A percentile compares a stretch with the other conserved stretches of the same genome.
Evolutionary conservation across 2,329 filamentous ascomycete genomes (phyloP).

Genomic region (Ascochyta fabae): DNA sequence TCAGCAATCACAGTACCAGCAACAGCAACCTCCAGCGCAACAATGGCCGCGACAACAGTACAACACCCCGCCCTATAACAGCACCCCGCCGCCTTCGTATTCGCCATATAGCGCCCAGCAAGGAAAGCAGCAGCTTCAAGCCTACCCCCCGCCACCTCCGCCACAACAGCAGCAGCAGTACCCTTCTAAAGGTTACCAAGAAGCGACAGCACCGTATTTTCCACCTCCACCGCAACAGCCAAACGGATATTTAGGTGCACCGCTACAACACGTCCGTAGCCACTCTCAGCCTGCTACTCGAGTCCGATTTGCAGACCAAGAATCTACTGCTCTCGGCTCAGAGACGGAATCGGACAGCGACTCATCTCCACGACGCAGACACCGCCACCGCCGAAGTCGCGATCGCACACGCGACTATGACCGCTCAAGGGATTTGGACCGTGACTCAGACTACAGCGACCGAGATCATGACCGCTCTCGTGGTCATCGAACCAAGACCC

Average conservation of each 20-base stretch:
- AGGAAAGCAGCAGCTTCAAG: conserved; percentile 29
- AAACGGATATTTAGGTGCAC: conserved; percentile 35
- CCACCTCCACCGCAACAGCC: conserved; percentile 19
- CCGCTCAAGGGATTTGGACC: conserved; percentile 23
- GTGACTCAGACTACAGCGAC: conserved; percentile 17
- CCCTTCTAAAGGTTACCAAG: conserved; percentile 12
- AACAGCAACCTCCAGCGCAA: conserved; percentile 21
- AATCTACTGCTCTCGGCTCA: conserved; percentile 23
- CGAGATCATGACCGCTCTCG: conserved; percentile 11
- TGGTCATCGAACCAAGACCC: conserved; percentile 16
- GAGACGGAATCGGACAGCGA: conserved; percentile 29
- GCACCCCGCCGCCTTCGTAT: conserved; percentile 27
- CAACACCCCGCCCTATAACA: conserved; percentile 18
- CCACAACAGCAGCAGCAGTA: conserved; percentile 19
- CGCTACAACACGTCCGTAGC: conserved; percentile 34
- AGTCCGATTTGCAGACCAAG: conserved; percentile 40
- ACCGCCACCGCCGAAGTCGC: conserved; percentile 19
- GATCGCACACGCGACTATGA: conserved; percentile 21
- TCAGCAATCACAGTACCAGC: conserved; percentile 26
- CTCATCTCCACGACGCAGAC: conserved; percentile 19
- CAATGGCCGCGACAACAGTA: conserved; percentile 18
- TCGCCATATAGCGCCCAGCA: conserved; percentile 29
- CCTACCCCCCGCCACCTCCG: conserved; percentile 24
- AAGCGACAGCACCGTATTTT: conserved; percentile 7
- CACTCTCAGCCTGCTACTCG: conserved; percentile 41